A percentile compares a stretch with the other conserved stretches of the same genome.
These are phyloP conservation scores for Fraxinus greggii DNA, from an alignment of 305 asterid genomes.

Conservation along the genomic window DNA sequence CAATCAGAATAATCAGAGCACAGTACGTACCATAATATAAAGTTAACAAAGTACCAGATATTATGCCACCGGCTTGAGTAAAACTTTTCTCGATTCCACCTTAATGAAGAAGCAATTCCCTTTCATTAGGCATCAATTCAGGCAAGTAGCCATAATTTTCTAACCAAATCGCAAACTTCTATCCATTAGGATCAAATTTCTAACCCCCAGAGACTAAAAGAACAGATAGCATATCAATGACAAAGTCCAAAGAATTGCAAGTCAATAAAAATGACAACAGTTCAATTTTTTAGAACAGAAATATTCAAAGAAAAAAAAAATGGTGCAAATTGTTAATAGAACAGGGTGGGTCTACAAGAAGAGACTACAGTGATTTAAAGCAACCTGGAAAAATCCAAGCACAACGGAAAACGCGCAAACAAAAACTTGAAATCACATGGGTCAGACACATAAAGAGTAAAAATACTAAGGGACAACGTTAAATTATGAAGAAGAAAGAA, in stretches of 20 bases:
- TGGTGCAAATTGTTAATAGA: neutral
- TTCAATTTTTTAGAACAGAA: neutral
- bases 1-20: neutral
- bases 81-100: neutral
- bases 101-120: neutral
- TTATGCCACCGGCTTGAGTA: neutral
- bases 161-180: neutral
- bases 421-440: conserved; percentile 17
- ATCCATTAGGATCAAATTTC: neutral
- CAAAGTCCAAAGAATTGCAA: neutral
- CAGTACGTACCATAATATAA: neutral
- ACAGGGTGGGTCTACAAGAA: conserved; percentile 30
- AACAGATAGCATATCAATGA: neutral
- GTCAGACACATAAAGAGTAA: conserved; percentile 4
- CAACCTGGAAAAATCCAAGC: conserved; percentile 3
- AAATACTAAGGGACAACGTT: neutral
- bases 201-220: neutral
- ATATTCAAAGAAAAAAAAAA: neutral
- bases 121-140: neutral
- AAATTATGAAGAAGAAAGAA: neutral
- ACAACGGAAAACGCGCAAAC: neutral
- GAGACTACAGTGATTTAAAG: neutral
- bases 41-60: neutral
- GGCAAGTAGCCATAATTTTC: neutral
- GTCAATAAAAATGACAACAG: neutral